A percentile compares a stretch with the other conserved stretches of the same genome.
Conservation (phyloP, 495 filamentous ascomycete species). For the Penicillium antarcticum region DNA sequence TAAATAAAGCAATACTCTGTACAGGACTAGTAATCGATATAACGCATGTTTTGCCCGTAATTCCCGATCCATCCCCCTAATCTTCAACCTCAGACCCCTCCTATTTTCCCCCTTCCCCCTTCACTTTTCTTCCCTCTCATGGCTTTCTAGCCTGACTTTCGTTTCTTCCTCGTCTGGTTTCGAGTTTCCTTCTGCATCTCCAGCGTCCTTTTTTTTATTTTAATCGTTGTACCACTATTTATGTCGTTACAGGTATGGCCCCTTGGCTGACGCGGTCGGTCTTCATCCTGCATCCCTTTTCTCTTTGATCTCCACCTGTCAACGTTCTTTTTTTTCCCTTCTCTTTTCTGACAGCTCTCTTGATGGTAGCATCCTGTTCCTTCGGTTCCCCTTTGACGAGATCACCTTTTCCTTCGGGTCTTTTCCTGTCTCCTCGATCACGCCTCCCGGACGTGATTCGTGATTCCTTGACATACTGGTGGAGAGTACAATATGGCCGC, state of each 20-base stretch:
- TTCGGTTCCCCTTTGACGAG: slow-evolving; percentile 12
- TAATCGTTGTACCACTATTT: slow-evolving; percentile 38
- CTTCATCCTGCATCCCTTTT: slow-evolving; percentile 12
- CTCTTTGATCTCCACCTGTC: slow-evolving; percentile 11
- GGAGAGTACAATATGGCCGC: slow-evolving; percentile 69
- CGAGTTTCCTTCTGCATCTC: slow-evolving; percentile 34
- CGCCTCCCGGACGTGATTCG: slow-evolving; percentile 16
- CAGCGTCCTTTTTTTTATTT: slow-evolving; percentile 23
- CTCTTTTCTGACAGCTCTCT: slow-evolving; percentile 9
- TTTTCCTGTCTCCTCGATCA: slow-evolving; percentile 5
- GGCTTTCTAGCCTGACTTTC: slow-evolving; percentile 37
- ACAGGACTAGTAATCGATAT: too few species aligned
- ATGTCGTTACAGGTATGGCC: slow-evolving; percentile 36
- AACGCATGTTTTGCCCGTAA: slow-evolving; percentile 2
- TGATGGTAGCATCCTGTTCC: slow-evolving; percentile 12
- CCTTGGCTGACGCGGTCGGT: slow-evolving; percentile 31
- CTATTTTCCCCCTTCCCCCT: slow-evolving; percentile 14
- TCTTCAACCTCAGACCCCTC: slow-evolving; percentile 16
- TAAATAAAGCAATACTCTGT: too few species aligned
- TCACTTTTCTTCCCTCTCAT: slow-evolving; percentile 27
- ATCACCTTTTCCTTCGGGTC: not conserved
- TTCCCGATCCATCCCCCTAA: not conserved
- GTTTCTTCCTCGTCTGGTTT: slow-evolving; percentile 34
- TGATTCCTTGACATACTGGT: slow-evolving; percentile 15
- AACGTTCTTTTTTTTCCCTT: not conserved